Evolutionary conservation across 1,284 basidiomycete genomes (phyloP).

Genomic region (Veloporphyrellus conicus): DNA sequence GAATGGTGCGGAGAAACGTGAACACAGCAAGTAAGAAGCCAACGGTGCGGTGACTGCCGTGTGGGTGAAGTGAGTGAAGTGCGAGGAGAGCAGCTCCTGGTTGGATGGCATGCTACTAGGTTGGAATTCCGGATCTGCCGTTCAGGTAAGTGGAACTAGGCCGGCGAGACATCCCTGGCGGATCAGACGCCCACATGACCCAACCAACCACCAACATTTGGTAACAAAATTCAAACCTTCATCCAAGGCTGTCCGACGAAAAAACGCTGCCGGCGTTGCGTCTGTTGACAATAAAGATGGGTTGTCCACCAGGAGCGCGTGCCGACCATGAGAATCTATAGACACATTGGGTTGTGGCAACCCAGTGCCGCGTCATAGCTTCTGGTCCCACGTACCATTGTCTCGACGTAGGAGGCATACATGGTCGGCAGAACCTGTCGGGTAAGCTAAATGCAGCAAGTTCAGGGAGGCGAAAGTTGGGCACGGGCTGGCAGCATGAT

Average conservation of each 20-base stretch:
- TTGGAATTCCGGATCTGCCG: not conserved
- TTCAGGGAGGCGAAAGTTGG: not conserved
- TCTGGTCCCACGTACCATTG: too few species aligned
- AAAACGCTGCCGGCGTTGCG: not conserved
- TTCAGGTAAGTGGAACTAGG: constrained; percentile 11
- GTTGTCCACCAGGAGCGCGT: too few species aligned
- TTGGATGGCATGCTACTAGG: constrained; percentile 11
- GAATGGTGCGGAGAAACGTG: constrained; percentile 10
- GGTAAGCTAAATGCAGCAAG: not conserved
- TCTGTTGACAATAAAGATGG: not conserved
- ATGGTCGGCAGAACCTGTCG: constrained; percentile 3
- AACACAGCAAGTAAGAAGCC: not conserved
- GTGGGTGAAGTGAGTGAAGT: constrained; percentile 6
- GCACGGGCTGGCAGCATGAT: too few species aligned
- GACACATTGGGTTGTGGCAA: too few species aligned
- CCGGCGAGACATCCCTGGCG: constrained; percentile 13
- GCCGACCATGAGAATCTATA: not conserved
- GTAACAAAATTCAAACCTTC: constrained; percentile 7
- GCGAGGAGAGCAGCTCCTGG: not conserved
- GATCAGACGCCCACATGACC: constrained; percentile 6
- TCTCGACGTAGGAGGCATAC: constrained; percentile 2
- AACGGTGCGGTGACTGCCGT: not conserved
- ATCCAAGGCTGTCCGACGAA: not conserved
- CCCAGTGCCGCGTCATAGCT: too few species aligned
- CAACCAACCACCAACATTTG: constrained; percentile 4